A percentile compares a stretch with the other conserved stretches of the same genome.
Conservation (phyloP, 2,329 filamentous ascomycete species). For the Penicillium sp. region DNA sequence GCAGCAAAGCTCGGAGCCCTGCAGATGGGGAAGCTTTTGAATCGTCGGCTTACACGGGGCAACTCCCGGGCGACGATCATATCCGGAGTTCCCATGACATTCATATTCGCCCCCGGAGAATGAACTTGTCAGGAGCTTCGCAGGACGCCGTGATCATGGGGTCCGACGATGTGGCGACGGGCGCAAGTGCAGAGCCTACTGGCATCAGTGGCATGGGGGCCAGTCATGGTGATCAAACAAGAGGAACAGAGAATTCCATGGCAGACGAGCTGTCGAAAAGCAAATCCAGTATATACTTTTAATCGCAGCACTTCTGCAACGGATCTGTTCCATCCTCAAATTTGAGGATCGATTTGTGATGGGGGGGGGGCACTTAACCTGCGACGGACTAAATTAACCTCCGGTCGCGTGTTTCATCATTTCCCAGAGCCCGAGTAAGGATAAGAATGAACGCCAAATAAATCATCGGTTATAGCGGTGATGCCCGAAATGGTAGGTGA, state of each 20-base stretch:
- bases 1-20: background rate
- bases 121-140: slow-evolving; percentile 9
- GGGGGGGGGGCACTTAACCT: slow-evolving; percentile 9
- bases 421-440: background rate
- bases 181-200: background rate
- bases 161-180: slow-evolving; percentile 4
- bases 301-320: background rate
- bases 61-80: background rate
- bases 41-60: background rate
- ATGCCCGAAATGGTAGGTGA: background rate
- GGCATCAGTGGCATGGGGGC: background rate
- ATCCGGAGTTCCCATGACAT: slow-evolving; percentile 7
- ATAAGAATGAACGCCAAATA: background rate
- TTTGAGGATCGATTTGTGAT: background rate
- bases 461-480: background rate
- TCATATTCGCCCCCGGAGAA: slow-evolving; percentile 1
- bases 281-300: slow-evolving; percentile 23
- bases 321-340: background rate
- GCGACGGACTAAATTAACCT: slow-evolving; percentile 5
- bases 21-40: background rate
- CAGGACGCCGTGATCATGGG: background rate
- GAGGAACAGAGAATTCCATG: background rate
- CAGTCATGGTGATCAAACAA: background rate
- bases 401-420: background rate
- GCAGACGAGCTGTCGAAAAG: slow-evolving; percentile 20